These are phyloP conservation scores for Clathrus columnatus DNA, from an alignment of 768 basidiomycete species.

Conservation along the genomic window DNA sequence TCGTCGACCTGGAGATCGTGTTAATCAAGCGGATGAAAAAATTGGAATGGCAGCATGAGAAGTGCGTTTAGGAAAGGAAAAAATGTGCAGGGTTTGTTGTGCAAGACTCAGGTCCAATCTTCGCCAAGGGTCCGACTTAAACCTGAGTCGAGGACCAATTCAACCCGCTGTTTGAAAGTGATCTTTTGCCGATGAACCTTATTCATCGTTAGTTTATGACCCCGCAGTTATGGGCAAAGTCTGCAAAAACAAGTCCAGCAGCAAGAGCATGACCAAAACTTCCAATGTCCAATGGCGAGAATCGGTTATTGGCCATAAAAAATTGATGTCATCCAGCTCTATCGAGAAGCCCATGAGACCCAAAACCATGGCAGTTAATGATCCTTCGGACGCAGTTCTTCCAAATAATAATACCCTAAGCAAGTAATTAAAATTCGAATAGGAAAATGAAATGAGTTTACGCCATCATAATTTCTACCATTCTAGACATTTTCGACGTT, in stretches of 20 bases:
- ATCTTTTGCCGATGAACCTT: too few species aligned
- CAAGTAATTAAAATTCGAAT: not conserved
- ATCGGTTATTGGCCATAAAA: slow-evolving; percentile 4
- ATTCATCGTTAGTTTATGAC: not conserved
- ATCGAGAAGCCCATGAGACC: slow-evolving; percentile 3
- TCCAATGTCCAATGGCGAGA: slow-evolving; percentile 1
- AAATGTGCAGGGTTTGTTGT: too few species aligned
- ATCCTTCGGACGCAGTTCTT: not conserved
- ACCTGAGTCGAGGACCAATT: too few species aligned
- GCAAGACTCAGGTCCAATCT: too few species aligned
- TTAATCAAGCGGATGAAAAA: too few species aligned
- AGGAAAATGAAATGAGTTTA: not conserved
- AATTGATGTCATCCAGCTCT: not conserved
- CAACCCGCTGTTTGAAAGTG: too few species aligned
- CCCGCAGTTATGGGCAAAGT: not conserved
- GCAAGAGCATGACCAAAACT: slow-evolving; percentile 2
- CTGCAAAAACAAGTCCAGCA: not conserved
- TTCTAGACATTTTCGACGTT: too few species aligned
- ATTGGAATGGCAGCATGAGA: too few species aligned
- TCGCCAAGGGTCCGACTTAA: too few species aligned
- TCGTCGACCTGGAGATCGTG: too few species aligned
- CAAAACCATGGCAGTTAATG: not conserved
- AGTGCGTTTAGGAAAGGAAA: too few species aligned
- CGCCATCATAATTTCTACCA: slow-evolving; percentile 5
- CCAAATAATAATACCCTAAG: slow-evolving; percentile 2